These are phyloP conservation scores for Artemisia argyi DNA, from an alignment of 129 eudicot species.

Conservation along the genomic window DNA sequence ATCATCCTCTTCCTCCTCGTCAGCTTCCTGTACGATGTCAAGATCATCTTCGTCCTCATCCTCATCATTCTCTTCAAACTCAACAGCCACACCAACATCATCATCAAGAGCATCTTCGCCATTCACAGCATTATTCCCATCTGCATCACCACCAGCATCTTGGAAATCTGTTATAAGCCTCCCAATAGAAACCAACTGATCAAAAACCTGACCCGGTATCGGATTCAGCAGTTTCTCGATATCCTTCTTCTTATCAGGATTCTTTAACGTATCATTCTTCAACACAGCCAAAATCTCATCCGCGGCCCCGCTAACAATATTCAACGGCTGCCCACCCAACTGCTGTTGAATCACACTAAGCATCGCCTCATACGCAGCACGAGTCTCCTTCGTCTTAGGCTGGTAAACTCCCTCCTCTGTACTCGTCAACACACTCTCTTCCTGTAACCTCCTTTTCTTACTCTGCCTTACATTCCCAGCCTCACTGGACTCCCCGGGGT, in stretches of 20 bases:
- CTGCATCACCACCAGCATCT: constrained; percentile 62
- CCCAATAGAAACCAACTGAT: constrained; percentile 61
- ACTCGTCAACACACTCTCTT: constrained; percentile 75
- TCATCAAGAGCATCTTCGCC: constrained; percentile 70
- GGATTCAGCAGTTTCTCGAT: constrained; percentile 87
- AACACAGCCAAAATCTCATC: constrained; percentile 90
- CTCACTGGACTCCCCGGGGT: constrained; percentile 39
- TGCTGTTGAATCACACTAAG: constrained; percentile 79
- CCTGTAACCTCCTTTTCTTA: constrained; percentile 74
- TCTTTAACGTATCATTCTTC: constrained; percentile 73
- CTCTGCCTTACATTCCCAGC: constrained; percentile 43
- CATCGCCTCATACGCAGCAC: constrained; percentile 92
- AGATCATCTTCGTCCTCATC: constrained; percentile 86
- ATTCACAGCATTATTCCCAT: constrained; percentile 40
- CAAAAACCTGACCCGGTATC: constrained; percentile 56
- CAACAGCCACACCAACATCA: constrained; percentile 94
- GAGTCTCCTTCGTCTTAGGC: constrained; percentile 83
- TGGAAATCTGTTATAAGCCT: constrained; percentile 77
- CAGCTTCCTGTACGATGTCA: constrained; percentile 80
- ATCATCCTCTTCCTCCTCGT: constrained; percentile 89
- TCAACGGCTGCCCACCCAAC: constrained; percentile 84
- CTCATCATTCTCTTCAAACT: constrained; percentile 95
- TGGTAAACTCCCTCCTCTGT: constrained; percentile 87
- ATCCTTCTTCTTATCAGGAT: constrained; percentile 84
- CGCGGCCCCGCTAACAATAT: constrained; percentile 85